Evolutionary conservation across 2,329 filamentous ascomycete genomes (phyloP), one percentile per base, ranked within the genome.

Genomic region (Aquanectria penicillioides): DNA sequence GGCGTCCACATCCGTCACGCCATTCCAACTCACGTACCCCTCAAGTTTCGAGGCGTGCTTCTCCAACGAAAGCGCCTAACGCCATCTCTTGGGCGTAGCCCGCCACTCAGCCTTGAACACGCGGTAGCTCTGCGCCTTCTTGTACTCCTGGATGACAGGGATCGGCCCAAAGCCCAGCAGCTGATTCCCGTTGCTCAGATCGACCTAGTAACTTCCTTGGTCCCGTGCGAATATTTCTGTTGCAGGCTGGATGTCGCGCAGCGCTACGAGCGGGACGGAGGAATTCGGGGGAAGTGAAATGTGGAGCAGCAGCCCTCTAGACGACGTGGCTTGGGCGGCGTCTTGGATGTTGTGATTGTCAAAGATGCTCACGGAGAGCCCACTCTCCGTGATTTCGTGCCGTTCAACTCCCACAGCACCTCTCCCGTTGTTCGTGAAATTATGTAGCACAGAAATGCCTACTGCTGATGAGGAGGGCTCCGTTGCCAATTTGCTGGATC

Each of bases 281-380:
- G 28, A 3, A 2, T 64, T 25, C 0, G 69, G 69, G 0, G 69
- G 69, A 2, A 69, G 44, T 7, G 53, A 31, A 1, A 71, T 8
- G 17, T 57, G 50, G 0, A 71, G 8, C 0, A 65, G 6, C 3
- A 71, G 40, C 1, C 59, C 66, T 2, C 67, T 31, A 0, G 62
- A 63, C 1, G 53, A 37, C 2, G 43, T 55, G 20, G 33, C 51
- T 2, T 53, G 54, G 2, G 25, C 36, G 2, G 64, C 62, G 10
- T 66, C 62, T 0, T 59, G 36, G 2, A 44, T 69, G 23, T 75
- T 75, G 38, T 70, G 73, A 38, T 77, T 77, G 66, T 77, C 73
- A 33, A 75, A 75, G 28, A 77, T 54, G 47, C 70, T 75, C 10
- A 77, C 61, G 1, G 62, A 57, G 20, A 73, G 61, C 12, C 56